Evolutionary conservation across 129 eudicot genomes (phyloP).

Genomic region (Flaveria brownii): DNA sequence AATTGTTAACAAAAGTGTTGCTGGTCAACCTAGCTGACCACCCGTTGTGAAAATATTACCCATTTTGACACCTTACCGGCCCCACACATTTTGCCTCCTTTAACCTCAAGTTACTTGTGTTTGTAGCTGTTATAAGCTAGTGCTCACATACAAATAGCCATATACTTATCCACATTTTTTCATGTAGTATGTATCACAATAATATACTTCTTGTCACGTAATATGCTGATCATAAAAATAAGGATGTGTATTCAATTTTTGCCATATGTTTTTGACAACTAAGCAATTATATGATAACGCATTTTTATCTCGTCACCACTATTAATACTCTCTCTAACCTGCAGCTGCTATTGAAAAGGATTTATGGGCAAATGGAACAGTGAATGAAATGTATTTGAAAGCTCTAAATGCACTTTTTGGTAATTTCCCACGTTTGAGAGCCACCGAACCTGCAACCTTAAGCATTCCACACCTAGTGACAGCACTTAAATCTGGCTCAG

Average conservation of each 20-base stretch:
- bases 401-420: constrained; percentile 91
- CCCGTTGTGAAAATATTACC: background rate
- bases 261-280: background rate
- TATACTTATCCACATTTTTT: background rate
- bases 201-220: background rate
- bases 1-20: background rate
- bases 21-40: background rate
- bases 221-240: background rate
- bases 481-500: constrained; percentile 90
- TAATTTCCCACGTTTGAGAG: constrained; percentile 95
- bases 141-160: background rate
- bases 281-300: background rate
- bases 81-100: background rate
- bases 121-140: background rate
- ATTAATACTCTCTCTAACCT: constrained; percentile 27
- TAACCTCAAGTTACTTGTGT: background rate
- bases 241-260: background rate
- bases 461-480: constrained; percentile 95
- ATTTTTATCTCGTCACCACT: background rate
- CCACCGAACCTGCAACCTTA: constrained; percentile 94
- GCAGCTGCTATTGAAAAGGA: constrained; percentile 97
- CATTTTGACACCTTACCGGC: background rate
- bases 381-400: constrained; percentile 88
- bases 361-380: constrained; percentile 92
- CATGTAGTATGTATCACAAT: background rate